Conservation (phyloP, 2,329 filamentous ascomycete genomes). For the Orbilia blumenaviensis region DNA sequence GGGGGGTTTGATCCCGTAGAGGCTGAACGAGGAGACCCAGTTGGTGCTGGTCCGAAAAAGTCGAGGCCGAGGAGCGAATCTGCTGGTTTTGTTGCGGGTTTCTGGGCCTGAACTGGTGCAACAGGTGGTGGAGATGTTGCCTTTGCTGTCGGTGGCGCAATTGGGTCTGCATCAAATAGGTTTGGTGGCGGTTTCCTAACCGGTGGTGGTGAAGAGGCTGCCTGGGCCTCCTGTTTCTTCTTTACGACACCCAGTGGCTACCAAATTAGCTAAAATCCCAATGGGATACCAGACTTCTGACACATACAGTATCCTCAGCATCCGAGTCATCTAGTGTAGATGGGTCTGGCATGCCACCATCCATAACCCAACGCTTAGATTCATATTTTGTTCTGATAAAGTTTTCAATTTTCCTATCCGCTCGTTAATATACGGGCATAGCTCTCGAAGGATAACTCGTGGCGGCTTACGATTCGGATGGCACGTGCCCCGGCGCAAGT, state of each 20-base stretch:
- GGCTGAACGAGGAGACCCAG: constrained; percentile 67
- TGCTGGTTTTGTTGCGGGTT: constrained; percentile 76
- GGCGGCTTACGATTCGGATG: constrained; percentile 76
- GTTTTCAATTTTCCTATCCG: constrained; percentile 87
- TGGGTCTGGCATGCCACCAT: constrained; percentile 93
- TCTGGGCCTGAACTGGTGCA: constrained; percentile 69
- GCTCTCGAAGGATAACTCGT: not conserved
- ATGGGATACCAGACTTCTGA: constrained; percentile 71
- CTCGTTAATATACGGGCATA: constrained; percentile 30
- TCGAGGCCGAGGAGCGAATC: constrained; percentile 92
- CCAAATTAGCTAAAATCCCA: constrained; percentile 64
- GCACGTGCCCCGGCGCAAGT: constrained; percentile 86
- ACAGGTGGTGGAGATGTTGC: constrained; percentile 75
- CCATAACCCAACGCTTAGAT: constrained; percentile 99
- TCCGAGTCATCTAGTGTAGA: constrained; percentile 81
- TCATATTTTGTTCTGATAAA: constrained; percentile 99
- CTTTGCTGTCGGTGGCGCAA: constrained; percentile 73
- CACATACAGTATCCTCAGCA: constrained; percentile 80
- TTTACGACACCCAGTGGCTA: constrained; percentile 74
- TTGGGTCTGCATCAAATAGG: constrained; percentile 79
- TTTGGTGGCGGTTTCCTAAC: constrained; percentile 65
- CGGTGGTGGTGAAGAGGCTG: constrained; percentile 58
- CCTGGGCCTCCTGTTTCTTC: constrained; percentile 72
- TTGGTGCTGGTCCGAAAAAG: constrained; percentile 80
- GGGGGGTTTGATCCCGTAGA: constrained; percentile 54